phyloP scores from a whole-genome alignment of 1,284 basidiomycete species.

The Pseudozyma tsukubaensis region DNA sequence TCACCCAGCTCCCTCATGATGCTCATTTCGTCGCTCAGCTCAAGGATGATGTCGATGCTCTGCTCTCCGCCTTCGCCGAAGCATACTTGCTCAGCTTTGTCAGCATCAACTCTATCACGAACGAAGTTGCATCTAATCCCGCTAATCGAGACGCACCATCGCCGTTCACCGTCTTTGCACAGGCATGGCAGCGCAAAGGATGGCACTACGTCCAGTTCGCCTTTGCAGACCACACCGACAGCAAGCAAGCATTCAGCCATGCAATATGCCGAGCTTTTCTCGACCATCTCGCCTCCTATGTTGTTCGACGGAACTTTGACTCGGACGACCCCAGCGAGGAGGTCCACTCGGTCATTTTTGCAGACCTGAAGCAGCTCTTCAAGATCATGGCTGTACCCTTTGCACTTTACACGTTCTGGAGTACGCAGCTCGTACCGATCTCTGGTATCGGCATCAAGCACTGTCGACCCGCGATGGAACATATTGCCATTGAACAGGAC shows the following conservation, averaged over 20 bases:
- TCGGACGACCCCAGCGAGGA: background rate
- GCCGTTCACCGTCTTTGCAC: slow-evolving; percentile 29
- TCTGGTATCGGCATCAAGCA: slow-evolving; percentile 45
- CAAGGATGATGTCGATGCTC: slow-evolving; percentile 24
- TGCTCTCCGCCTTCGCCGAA: slow-evolving; percentile 31
- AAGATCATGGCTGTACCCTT: slow-evolving; percentile 23
- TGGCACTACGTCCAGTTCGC: slow-evolving; percentile 45
- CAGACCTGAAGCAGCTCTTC: slow-evolving; percentile 26
- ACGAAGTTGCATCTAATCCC: background rate
- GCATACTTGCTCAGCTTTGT: slow-evolving; percentile 9
- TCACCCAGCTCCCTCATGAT: slow-evolving; percentile 42
- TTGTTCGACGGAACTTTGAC: background rate
- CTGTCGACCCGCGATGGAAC: slow-evolving; percentile 34
- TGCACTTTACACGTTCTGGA: slow-evolving; percentile 41
- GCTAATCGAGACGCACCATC: slow-evolving; percentile 9
- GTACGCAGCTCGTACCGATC: slow-evolving; percentile 30
- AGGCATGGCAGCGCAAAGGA: slow-evolving; percentile 28
- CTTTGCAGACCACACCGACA: slow-evolving; percentile 42
- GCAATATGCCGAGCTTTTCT: slow-evolving; percentile 39
- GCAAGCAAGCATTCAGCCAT: slow-evolving; percentile 24
- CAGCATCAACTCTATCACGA: no score
- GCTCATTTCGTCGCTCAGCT: slow-evolving; percentile 26
- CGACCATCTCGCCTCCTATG: slow-evolving; percentile 14
- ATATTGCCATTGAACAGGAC: slow-evolving; percentile 38
- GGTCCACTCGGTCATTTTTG: slow-evolving; percentile 4